These are phyloP conservation scores for Phytophthora cajani DNA, from an alignment of 352 stramenopile genomes.

Conservation along the genomic window DNA sequence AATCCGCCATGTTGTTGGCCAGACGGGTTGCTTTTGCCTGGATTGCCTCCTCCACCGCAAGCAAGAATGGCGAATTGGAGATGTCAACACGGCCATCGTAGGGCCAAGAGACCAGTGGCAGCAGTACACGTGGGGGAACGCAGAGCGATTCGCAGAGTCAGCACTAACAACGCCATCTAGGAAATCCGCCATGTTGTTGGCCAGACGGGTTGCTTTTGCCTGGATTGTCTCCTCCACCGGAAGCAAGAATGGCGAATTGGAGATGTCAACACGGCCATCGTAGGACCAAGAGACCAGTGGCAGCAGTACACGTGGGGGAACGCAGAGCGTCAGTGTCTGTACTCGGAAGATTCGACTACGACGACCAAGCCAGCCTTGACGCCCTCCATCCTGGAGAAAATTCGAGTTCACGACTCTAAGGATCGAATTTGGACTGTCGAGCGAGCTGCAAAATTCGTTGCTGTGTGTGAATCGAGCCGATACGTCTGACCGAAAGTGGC, in stretches of 20 bases:
- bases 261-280: constrained; percentile 68
- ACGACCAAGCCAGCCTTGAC: constrained; percentile 40
- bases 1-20: constrained; percentile 58
- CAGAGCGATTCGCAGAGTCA: constrained; percentile 37
- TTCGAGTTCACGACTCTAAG: constrained; percentile 52
- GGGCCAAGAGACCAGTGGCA: constrained; percentile 72
- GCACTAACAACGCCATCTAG: constrained; percentile 17
- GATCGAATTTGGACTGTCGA: constrained; percentile 51
- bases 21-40: constrained; percentile 79
- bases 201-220: constrained; percentile 78
- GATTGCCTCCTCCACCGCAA: constrained; percentile 76
- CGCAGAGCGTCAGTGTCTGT: constrained; percentile 56
- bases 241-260: constrained; percentile 84
- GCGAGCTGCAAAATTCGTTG: constrained; percentile 72
- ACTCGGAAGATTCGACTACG: constrained; percentile 13
- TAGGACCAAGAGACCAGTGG: constrained; percentile 73
- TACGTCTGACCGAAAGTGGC: background rate
- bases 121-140: constrained; percentile 70
- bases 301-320: constrained; percentile 71
- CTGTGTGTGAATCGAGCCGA: constrained; percentile 33
- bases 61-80: constrained; percentile 80
- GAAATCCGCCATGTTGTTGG: constrained; percentile 59
- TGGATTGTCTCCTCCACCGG: constrained; percentile 71
- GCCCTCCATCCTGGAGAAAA: constrained; percentile 54
- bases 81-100: constrained; percentile 69